These are phyloP conservation scores for Medicago arabica DNA, from an alignment of 306 rosid species.

Conservation along the genomic window DNA sequence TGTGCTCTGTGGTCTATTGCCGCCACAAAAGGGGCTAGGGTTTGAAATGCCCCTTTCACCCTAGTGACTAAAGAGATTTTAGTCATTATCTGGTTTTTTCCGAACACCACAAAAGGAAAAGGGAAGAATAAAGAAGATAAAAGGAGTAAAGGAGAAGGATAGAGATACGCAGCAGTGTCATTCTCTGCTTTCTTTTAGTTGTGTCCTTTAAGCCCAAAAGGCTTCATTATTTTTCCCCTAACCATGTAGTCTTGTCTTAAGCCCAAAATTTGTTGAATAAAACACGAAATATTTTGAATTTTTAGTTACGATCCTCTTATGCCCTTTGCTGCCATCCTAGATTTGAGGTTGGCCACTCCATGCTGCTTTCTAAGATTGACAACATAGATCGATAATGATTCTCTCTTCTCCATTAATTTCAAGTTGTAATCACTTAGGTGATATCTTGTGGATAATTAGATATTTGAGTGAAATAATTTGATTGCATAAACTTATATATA, in stretches of 20 bases:
- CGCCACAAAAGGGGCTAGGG: background rate
- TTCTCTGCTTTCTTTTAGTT: too few relatives aligned
- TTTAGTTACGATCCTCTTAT: background rate
- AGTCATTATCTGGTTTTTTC: background rate
- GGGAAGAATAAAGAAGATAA: too few relatives aligned
- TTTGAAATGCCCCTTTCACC: background rate
- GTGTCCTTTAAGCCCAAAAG: too few relatives aligned
- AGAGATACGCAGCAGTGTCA: too few relatives aligned
- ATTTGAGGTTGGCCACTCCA: background rate
- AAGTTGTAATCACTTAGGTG: constrained; percentile 6
- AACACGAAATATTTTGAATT: too few relatives aligned
- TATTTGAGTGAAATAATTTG: constrained; percentile 31
- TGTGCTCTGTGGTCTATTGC: background rate
- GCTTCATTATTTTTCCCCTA: too few relatives aligned
- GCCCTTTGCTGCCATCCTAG: background rate
- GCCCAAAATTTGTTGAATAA: too few relatives aligned
- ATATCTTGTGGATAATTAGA: constrained; percentile 9
- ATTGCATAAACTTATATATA: constrained; percentile 37
- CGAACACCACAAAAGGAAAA: background rate
- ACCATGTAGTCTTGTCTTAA: too few relatives aligned
- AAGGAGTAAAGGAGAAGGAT: too few relatives aligned
- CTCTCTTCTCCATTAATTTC: background rate
- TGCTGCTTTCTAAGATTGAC: background rate
- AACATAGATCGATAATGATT: background rate
- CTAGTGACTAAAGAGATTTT: background rate